These are phyloP conservation scores for Chaetomiaceae sp. DNA, from an alignment of 2,329 filamentous ascomycete species.

Conservation along the genomic window DNA sequence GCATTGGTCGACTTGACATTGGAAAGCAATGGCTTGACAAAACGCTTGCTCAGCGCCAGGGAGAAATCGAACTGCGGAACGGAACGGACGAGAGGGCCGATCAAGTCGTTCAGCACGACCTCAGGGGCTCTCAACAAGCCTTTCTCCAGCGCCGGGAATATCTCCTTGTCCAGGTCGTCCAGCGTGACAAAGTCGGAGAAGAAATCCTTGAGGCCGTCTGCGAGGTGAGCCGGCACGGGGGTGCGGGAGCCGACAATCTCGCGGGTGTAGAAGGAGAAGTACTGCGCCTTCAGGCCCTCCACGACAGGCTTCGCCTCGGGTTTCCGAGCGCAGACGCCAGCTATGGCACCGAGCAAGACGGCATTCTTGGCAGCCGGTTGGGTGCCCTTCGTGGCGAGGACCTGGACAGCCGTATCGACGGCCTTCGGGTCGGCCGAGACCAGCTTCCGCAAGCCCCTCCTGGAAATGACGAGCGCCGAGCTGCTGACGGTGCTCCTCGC, in stretches of 20 bases:
- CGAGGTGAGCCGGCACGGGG: slow-evolving; percentile 63
- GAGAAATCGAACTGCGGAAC: slow-evolving; percentile 75
- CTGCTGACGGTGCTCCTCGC: slow-evolving; percentile 60
- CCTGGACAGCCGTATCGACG: slow-evolving; percentile 56
- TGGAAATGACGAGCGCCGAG: slow-evolving; percentile 70
- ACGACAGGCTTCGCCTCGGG: slow-evolving; percentile 56
- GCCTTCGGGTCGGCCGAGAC: slow-evolving; percentile 56
- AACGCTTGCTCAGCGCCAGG: slow-evolving; percentile 59
- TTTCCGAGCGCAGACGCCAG: slow-evolving; percentile 76
- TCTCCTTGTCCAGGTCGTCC: slow-evolving; percentile 67
- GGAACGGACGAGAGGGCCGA: slow-evolving; percentile 65
- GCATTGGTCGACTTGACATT: slow-evolving; percentile 88
- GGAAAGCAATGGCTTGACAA: slow-evolving; percentile 82
- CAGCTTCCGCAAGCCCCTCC: slow-evolving; percentile 71
- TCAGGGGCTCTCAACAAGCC: slow-evolving; percentile 83
- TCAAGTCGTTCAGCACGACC: slow-evolving; percentile 72
- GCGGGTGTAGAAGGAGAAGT: slow-evolving; percentile 76
- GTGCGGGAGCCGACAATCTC: slow-evolving; percentile 78
- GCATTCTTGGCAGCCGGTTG: slow-evolving; percentile 64
- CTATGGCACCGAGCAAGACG: slow-evolving; percentile 74
- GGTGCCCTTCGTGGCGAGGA: slow-evolving; percentile 62
- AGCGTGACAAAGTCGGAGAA: slow-evolving; percentile 67
- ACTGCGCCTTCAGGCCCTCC: slow-evolving; percentile 60
- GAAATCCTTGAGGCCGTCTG: slow-evolving; percentile 71
- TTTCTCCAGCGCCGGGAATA: slow-evolving; percentile 82